Conservation (phyloP, 495 filamentous ascomycete species). For the Talaromyces adpressus region DNA sequence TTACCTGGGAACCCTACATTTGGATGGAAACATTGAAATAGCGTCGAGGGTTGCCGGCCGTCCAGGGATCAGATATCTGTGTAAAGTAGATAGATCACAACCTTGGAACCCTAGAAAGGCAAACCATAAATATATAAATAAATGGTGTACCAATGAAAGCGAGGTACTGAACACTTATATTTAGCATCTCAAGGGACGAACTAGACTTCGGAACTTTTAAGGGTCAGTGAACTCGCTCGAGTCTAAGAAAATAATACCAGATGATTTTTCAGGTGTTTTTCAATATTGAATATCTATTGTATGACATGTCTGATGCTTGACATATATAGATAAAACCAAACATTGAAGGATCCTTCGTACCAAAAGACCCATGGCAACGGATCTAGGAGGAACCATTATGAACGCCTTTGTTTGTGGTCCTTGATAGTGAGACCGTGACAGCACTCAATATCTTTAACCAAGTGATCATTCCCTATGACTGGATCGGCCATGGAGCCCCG, state of each 20-base stretch:
- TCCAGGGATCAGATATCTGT: background rate
- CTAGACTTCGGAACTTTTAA: background rate
- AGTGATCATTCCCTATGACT: background rate
- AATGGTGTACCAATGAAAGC: background rate
- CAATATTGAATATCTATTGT: background rate
- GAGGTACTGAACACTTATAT: too few species aligned
- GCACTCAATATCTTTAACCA: background rate
- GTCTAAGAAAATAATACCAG: background rate
- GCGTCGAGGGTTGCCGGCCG: background rate
- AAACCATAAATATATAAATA: too few species aligned
- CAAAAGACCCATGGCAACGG: background rate
- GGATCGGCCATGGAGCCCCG: background rate
- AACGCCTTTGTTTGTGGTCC: background rate
- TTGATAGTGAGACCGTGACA: background rate
- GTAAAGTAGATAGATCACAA: background rate
- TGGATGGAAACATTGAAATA: background rate
- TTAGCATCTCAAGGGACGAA: background rate
- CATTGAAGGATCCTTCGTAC: background rate
- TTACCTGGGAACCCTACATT: background rate
- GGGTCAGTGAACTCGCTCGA: background rate
- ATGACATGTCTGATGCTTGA: background rate
- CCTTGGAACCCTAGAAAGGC: background rate
- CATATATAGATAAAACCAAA: background rate
- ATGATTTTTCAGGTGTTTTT: background rate
- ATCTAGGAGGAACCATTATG: background rate